phyloP scores from a whole-genome alignment of 768 basidiomycete genomes.

The Phylloporus sp. region DNA sequence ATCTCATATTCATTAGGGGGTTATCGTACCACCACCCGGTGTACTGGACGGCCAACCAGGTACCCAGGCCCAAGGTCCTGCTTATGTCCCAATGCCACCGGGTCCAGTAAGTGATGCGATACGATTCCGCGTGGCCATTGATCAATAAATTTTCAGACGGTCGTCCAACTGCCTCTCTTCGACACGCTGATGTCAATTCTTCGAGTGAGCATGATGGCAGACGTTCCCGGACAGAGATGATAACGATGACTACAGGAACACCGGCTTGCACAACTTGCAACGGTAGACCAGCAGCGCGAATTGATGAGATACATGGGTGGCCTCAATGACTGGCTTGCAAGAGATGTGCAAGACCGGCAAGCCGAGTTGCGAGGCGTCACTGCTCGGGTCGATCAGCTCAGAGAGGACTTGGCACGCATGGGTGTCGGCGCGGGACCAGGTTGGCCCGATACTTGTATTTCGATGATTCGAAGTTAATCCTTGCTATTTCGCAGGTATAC shows the following conservation, averaged over 20 bases:
- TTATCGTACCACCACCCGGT: conserved; percentile 25
- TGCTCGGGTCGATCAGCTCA: conserved; percentile 51
- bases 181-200: conserved; percentile 67
- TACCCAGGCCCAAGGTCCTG: conserved; percentile 24
- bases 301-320: conserved; percentile 74
- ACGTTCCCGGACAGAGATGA: conserved; percentile 1
- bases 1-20: conserved; percentile 11
- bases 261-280: conserved; percentile 65
- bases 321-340: conserved; percentile 74
- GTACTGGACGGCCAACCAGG: conserved; percentile 21
- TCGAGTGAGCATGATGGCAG: conserved; percentile 40
- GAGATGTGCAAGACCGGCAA: conserved; percentile 76
- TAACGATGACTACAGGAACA: conserved; percentile 52
- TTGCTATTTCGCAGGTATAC: conserved; percentile 11
- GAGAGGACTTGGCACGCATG: conserved; percentile 42
- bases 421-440: conserved; percentile 39
- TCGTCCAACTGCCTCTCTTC: conserved; percentile 61
- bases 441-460: conserved; percentile 17
- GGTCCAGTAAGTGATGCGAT: conserved; percentile 44
- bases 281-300: conserved; percentile 74
- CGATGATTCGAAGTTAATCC: background rate
- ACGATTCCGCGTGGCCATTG: background rate
- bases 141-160: conserved; percentile 37
- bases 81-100: conserved; percentile 44
- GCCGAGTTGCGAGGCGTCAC: conserved; percentile 63